phyloP scores from a whole-genome alignment of 257 asterid species.

The Przewalskia tangutica region DNA sequence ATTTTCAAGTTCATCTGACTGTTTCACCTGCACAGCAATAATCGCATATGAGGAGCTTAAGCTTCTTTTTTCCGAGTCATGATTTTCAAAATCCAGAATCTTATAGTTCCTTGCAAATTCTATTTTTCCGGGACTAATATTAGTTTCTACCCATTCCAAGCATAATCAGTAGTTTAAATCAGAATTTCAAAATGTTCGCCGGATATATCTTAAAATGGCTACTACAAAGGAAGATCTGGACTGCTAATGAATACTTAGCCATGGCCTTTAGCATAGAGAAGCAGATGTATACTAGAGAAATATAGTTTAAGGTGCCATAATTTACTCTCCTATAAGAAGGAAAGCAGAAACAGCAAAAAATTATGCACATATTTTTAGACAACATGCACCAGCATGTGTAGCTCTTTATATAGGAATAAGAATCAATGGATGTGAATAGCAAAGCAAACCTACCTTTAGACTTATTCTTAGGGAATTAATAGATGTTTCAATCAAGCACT shows the following conservation, averaged over 20 bases:
- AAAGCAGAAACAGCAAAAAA: not conserved
- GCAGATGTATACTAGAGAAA: not conserved
- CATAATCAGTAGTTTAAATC: not conserved
- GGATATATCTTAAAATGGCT: not conserved
- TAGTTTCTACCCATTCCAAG: not conserved
- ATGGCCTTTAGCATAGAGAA: not conserved
- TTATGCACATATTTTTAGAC: not conserved
- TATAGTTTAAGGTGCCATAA: not conserved
- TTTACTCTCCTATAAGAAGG: not conserved
- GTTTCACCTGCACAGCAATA: constrained; percentile 64
- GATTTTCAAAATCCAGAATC: not conserved
- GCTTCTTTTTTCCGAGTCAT: not conserved
- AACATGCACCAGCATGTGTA: not conserved
- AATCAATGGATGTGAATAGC: not conserved
- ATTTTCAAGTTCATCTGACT: constrained; percentile 96
- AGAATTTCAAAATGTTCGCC: not conserved
- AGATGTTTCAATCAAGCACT: constrained; percentile 96
- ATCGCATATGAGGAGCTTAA: constrained; percentile 3
- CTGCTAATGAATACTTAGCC: not conserved
- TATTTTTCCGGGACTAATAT: not conserved
- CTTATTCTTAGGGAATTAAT: constrained; percentile 92
- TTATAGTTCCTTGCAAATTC: not conserved
- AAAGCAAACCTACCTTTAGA: constrained; percentile 57
- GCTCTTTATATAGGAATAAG: not conserved
- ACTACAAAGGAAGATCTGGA: not conserved